phyloP scores from a whole-genome alignment of 768 basidiomycete species.

The Pulveroboletus sp. region DNA sequence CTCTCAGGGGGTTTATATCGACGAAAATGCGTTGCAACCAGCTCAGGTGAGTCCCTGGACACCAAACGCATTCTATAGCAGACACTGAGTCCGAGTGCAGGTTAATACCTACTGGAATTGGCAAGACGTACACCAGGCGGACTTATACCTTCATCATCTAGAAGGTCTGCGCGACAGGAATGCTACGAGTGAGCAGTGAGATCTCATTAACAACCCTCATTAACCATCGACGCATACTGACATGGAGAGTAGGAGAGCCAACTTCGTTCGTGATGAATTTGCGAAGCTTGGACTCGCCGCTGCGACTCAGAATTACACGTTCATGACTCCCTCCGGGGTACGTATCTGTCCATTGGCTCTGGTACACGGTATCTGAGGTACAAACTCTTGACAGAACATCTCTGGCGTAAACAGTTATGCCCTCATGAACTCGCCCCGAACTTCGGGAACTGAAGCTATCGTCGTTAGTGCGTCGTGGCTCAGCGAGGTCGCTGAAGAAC shows the following conservation, averaged over 20 bases:
- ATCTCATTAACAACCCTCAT: conserved; percentile 1
- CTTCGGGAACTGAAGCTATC: conserved; percentile 92
- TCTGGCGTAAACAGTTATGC: conserved; percentile 83
- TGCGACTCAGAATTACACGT: conserved; percentile 67
- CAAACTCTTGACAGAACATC: conserved; percentile 38
- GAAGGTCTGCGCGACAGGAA: conserved; percentile 62
- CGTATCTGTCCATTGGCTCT: not conserved
- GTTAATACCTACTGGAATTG: conserved; percentile 92
- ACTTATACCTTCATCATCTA: conserved; percentile 71
- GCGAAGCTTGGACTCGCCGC: conserved; percentile 69
- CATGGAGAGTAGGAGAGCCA: conserved; percentile 53
- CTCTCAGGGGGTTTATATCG: conserved; percentile 74
- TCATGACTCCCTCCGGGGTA: conserved; percentile 52
- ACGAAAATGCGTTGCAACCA: conserved; percentile 95
- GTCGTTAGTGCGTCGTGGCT: conserved; percentile 91
- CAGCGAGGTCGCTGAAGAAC: conserved; percentile 55
- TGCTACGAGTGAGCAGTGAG: conserved; percentile 72
- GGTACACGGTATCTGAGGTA: not conserved
- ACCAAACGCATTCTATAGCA: not conserved
- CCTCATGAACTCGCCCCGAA: conserved; percentile 75
- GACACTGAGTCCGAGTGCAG: conserved; percentile 38
- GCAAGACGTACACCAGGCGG: conserved; percentile 86
- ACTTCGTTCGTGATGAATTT: conserved; percentile 62
- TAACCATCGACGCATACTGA: not conserved
- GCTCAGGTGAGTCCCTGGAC: conserved; percentile 58